These are phyloP conservation scores for Strigomonas culicis DNA, from an alignment of 208 protist genomes.

Conservation along the genomic window DNA sequence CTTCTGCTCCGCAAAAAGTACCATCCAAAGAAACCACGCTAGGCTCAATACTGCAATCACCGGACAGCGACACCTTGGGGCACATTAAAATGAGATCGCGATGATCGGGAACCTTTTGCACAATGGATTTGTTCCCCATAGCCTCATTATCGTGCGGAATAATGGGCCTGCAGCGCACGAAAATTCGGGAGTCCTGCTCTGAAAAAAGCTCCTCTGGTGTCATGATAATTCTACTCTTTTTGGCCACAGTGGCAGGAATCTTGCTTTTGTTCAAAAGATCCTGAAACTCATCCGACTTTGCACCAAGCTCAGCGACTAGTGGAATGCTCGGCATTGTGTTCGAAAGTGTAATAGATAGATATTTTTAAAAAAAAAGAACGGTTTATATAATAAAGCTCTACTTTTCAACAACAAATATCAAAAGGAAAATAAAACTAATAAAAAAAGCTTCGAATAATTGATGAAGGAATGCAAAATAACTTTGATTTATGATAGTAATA, in stretches of 20 bases:
- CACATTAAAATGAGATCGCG: constrained; percentile 82
- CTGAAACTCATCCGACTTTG: constrained; percentile 82
- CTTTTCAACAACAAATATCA: neutral
- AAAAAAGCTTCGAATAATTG: too few species aligned
- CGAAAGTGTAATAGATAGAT: neutral
- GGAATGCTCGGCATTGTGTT: constrained; percentile 81
- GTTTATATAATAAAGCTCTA: neutral
- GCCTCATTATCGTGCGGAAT: constrained; percentile 78
- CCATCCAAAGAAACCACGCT: constrained; percentile 72
- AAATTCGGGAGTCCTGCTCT: constrained; percentile 79
- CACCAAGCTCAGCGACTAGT: constrained; percentile 76
- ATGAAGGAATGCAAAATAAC: too few species aligned
- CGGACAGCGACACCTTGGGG: constrained; percentile 80
- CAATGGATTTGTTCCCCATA: constrained; percentile 63
- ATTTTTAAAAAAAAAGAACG: constrained; percentile 13
- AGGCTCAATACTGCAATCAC: constrained; percentile 73
- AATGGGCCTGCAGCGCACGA: constrained; percentile 79
- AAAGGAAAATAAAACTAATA: neutral
- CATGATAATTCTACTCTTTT: constrained; percentile 54
- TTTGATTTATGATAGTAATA: too few species aligned
- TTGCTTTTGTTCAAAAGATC: constrained; percentile 61
- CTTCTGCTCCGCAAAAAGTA: constrained; percentile 54
- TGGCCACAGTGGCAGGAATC: constrained; percentile 38
- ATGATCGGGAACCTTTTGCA: constrained; percentile 68
- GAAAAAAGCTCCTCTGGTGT: constrained; percentile 79